Base-by-base conservation (phyloP, 2,329 filamentous ascomycete genomes). In the Torrubiella hemipterigena region DNA sequence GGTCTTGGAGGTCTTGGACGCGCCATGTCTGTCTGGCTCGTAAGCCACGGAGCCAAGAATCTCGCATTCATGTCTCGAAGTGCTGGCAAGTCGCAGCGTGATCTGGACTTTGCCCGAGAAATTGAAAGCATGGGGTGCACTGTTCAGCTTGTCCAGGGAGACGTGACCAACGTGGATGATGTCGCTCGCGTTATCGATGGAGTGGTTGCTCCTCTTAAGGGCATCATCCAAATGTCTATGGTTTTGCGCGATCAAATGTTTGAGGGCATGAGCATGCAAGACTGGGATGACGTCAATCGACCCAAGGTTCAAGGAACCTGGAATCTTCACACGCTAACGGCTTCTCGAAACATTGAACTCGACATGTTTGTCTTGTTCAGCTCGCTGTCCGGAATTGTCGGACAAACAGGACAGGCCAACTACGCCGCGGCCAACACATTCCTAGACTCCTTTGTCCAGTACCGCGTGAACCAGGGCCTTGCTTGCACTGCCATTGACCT, bases 1-100 rank as follows among this genome's bases (percentile, higher is more conserved):
- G 63, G 64, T 4, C 51, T 66, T 0, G 63, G 65, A 16, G 66
- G 65, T 9, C 45, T 71, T 0, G 67, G 65, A 3, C 51, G 54
- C 17, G 54, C 51, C 36, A 55, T 69, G 14, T 58, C 63, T 3
- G 47, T 48, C 25, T 55, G 60, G 39, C 50, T 71, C 39, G 55
- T 46, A 6, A 40, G 45, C 1, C 52, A 56, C 7, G 67, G 67
- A 2, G 66, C 60, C 2, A 53, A 46, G 18, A 47, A 62, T 30
- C 42, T 71, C 9, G 52, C 59, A 3, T 59, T 69, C 24, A 43
- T 68, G 2, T 65, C 61, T 5, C 55, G 65, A 15, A 58, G 54
- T 3, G 54, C 52, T 2, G 42, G 38, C 3, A 33, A 38, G 52
- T 15, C 30, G 39, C 9, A 46, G 47, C 11, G 30, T 48, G 9